Percentiles rank a stretch among this genome's conserved stretches.
These are phyloP conservation scores for Rhododendron williamsianum DNA, from an alignment of 148 eudicot genomes.

Conservation along the genomic window DNA sequence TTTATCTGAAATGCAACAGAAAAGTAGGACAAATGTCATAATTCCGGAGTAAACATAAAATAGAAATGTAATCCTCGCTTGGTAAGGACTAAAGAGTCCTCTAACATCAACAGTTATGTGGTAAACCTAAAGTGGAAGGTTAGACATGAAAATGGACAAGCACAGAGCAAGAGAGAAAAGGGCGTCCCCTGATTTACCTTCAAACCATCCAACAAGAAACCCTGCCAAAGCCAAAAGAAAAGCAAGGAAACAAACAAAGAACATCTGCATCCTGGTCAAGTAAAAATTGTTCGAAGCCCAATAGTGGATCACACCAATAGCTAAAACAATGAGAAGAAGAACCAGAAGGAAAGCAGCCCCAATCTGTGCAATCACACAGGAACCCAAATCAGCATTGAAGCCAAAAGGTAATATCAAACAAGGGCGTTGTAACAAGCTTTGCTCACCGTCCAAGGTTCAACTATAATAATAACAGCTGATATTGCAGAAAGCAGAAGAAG, in stretches of 20 bases:
- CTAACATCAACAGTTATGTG: background rate
- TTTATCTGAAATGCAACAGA: slow-evolving; percentile 45
- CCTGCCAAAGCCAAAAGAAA: slow-evolving; percentile 94
- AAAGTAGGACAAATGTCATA: background rate
- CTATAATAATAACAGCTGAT: slow-evolving; percentile 70
- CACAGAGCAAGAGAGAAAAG: background rate
- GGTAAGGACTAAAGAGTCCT: background rate
- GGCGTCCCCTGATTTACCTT: slow-evolving; percentile 41
- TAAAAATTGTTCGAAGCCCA: slow-evolving; percentile 99
- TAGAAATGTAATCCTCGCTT: background rate
- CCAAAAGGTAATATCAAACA: slow-evolving; percentile 6
- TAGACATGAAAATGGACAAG: background rate
- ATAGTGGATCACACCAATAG: slow-evolving; percentile 87
- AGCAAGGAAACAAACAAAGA: slow-evolving; percentile 93
- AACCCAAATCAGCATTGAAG: slow-evolving; percentile 9
- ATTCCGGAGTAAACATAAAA: background rate
- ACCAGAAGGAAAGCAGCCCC: slow-evolving; percentile 91
- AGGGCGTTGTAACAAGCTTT: slow-evolving; percentile 2
- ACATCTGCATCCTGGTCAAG: slow-evolving; percentile 81
- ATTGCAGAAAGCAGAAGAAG: slow-evolving; percentile 89
- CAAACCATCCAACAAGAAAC: slow-evolving; percentile 74
- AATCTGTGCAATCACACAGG: slow-evolving; percentile 50
- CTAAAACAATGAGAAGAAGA: slow-evolving; percentile 76
- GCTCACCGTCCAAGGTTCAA: slow-evolving; percentile 93
- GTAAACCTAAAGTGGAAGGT: slow-evolving; percentile 12